Percentiles rank a stretch among this genome's conserved stretches.
These are phyloP conservation scores for Pyrenula aspistea DNA, from an alignment of 495 filamentous ascomycete species.

Conservation along the genomic window DNA sequence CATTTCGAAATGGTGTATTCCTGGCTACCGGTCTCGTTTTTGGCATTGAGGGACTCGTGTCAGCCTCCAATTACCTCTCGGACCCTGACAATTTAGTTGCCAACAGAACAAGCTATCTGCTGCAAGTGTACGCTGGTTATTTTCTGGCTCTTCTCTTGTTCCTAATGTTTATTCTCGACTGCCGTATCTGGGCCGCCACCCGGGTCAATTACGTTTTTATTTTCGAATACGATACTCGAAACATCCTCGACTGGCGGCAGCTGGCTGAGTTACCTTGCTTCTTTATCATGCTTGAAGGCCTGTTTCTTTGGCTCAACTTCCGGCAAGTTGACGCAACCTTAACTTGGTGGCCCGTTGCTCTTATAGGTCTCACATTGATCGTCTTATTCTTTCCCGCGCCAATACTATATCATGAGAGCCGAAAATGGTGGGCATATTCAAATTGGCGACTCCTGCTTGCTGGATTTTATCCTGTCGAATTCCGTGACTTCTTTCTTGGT, in stretches of 20 bases:
- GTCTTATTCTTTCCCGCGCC: constrained; percentile 67
- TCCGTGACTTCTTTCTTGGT: constrained; percentile 92
- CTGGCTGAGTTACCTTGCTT: constrained; percentile 71
- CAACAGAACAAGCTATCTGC: constrained; percentile 56
- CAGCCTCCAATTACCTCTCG: constrained; percentile 42
- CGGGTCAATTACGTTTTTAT: constrained; percentile 95
- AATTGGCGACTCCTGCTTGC: constrained; percentile 75
- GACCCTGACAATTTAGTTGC: constrained; percentile 30
- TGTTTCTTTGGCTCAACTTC: constrained; percentile 83
- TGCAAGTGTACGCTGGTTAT: constrained; percentile 80
- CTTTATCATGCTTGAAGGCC: constrained; percentile 64
- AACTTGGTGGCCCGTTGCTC: constrained; percentile 78
- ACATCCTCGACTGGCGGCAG: constrained; percentile 81
- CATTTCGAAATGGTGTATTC: constrained; percentile 72
- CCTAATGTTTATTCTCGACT: constrained; percentile 64
- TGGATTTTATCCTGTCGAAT: constrained; percentile 86
- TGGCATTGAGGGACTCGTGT: constrained; percentile 59
- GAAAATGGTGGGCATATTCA: constrained; percentile 75
- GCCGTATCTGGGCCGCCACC: constrained; percentile 63
- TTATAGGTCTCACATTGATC: constrained; percentile 51
- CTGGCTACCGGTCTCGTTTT: constrained; percentile 65
- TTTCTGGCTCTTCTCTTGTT: constrained; percentile 66
- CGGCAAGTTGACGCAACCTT: constrained; percentile 52
- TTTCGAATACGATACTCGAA: constrained; percentile 84
- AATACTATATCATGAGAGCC: constrained; percentile 60